Percentiles rank a stretch among this genome's conserved stretches.
phyloP scores from a whole-genome alignment of 208 protist species.

The Porcisia deanei region DNA sequence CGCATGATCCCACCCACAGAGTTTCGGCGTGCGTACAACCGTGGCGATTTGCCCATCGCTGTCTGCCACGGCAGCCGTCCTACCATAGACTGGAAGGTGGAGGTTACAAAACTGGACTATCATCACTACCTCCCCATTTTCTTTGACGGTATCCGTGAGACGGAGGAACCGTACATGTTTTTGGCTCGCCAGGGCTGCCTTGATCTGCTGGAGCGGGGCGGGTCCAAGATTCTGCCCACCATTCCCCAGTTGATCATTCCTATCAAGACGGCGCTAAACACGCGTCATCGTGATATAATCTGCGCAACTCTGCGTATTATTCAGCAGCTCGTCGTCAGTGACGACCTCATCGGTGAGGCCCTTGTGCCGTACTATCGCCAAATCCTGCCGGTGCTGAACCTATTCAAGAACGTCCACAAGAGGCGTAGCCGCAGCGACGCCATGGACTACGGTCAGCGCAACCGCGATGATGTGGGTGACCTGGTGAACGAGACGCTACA shows the following conservation, averaged over 20 bases:
- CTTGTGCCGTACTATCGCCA: conserved; percentile 99
- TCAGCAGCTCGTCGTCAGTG: conserved; percentile 96
- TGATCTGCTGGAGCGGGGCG: conserved; percentile 96
- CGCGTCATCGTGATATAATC: conserved; percentile 97
- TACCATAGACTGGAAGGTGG: conserved; percentile 97
- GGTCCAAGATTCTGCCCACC: conserved; percentile 96
- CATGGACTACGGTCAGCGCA: conserved; percentile 97
- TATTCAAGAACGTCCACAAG: conserved; percentile 97
- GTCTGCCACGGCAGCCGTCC: conserved; percentile 92
- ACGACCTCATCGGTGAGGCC: conserved; percentile 96
- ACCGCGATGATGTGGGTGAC: conserved; percentile 96
- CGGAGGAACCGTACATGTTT: conserved; percentile 98
- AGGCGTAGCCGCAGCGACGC: conserved; percentile 88
- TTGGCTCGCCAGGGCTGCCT: conserved; percentile 95
- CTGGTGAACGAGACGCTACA: conserved; percentile 98
- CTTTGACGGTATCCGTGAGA: conserved; percentile 98
- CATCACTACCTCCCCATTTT: conserved; percentile 99
- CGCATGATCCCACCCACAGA: conserved; percentile 92
- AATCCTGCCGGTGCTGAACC: conserved; percentile 98
- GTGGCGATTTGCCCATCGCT: conserved; percentile 98
- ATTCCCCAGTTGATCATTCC: conserved; percentile 99
- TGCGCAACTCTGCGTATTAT: conserved; percentile 96
- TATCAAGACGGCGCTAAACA: conserved; percentile 99
- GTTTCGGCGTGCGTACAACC: conserved; percentile 98
- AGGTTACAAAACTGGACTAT: conserved; percentile 98